Conservation (phyloP, 257 asterid genomes). For the Hygrophila difformis region DNA sequence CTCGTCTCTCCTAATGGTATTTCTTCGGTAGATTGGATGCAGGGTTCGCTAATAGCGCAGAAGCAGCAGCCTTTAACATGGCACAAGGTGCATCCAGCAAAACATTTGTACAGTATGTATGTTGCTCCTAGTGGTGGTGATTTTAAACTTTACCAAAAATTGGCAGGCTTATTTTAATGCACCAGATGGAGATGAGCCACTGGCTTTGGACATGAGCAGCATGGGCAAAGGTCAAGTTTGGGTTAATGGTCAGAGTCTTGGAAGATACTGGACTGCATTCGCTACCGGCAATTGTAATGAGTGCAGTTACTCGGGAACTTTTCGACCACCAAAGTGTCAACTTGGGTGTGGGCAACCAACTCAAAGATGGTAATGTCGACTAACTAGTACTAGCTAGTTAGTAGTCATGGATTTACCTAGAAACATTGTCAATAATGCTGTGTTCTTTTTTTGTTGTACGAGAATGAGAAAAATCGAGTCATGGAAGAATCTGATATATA, state of each 20-base stretch:
- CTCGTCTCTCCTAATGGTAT: conserved; percentile 53
- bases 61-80: conserved; percentile 81
- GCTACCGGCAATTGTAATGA: conserved; percentile 71
- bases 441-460: too few species aligned
- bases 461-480: background rate
- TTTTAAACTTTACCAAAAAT: background rate
- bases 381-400: background rate
- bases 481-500: conserved; percentile 5
- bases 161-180: conserved; percentile 61
- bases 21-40: conserved; percentile 77
- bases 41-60: conserved; percentile 61
- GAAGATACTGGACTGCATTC: conserved; percentile 75
- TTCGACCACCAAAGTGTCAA: conserved; percentile 69
- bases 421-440: too few species aligned
- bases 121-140: background rate
- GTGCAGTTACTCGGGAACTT: conserved; percentile 54
- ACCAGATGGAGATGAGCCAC: conserved; percentile 79
- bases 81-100: conserved; percentile 57
- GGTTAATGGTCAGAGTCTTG: conserved; percentile 82
- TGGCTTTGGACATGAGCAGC: conserved; percentile 87
- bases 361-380: conserved; percentile 58
- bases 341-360: conserved; percentile 85
- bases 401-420: background rate
- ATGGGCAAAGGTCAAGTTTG: conserved; percentile 95
- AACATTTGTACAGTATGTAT: background rate